phyloP scores from a whole-genome alignment of 257 asterid species.

The Leonotis leonurus region DNA sequence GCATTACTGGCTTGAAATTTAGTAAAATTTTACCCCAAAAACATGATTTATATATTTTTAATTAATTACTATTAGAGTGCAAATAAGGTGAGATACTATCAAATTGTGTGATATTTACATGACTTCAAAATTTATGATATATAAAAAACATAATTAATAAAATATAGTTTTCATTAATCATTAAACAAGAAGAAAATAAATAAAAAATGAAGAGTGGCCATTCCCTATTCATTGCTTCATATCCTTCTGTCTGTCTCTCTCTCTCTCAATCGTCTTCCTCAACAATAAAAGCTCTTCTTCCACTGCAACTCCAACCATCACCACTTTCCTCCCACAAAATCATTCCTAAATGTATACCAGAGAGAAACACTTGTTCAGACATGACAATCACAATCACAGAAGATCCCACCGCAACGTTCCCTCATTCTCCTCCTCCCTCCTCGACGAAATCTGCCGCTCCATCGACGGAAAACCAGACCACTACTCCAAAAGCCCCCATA shows the following conservation, averaged over 20 bases:
- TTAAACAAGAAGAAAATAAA: too few species aligned
- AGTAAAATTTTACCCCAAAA: too few species aligned
- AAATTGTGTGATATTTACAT: too few species aligned
- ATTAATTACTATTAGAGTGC: too few species aligned
- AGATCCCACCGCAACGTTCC: slow-evolving; percentile 30
- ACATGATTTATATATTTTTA: too few species aligned
- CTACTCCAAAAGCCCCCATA: background rate
- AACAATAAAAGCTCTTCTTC: background rate
- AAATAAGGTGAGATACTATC: too few species aligned
- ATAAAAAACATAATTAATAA: too few species aligned
- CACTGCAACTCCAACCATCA: background rate
- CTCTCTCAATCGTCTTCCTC: background rate
- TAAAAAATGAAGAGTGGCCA: too few species aligned
- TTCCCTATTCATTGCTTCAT: too few species aligned
- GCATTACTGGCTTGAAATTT: too few species aligned
- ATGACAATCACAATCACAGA: slow-evolving; percentile 17
- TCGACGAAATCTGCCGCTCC: slow-evolving; percentile 68
- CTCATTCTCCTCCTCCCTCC: slow-evolving; percentile 66
- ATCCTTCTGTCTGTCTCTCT: background rate
- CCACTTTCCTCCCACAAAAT: background rate
- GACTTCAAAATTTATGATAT: too few species aligned
- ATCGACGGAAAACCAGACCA: slow-evolving; percentile 38
- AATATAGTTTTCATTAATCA: too few species aligned
- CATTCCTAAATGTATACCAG: slow-evolving; percentile 25
- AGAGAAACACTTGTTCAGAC: slow-evolving; percentile 23